Evolutionary conservation across 768 basidiomycete genomes (phyloP), one percentile per base, ranked within the genome.

Genomic region (Russula foetens): DNA sequence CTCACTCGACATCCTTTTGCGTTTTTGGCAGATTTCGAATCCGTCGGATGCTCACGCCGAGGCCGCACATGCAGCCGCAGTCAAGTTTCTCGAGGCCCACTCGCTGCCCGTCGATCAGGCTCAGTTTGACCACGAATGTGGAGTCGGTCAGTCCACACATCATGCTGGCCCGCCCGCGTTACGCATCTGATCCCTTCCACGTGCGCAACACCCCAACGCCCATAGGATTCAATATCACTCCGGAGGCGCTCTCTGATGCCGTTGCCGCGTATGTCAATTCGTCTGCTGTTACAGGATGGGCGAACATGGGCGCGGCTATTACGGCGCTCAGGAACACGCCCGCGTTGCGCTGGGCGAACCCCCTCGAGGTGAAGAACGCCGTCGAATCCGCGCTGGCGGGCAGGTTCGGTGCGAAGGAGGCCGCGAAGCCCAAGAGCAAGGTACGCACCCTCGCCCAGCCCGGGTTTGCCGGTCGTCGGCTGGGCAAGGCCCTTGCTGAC

Each of bases 301-400:
- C 79, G 2, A 83, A 77, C 66, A 79, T 98, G 44, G 86, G 90
- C 39, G 73, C 82, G 26, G 79, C 78, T 14, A 82, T 91, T 62
- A 81, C 81, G 23, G 80, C 77, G 0, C 75, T 90, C 43, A 90
- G 86, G 73, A 75, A 69, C 46, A 77, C 76, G 4, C 79, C 85
- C 15, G 78, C 79, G 38, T 72, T 94, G 39, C 83, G 88, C 53
- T 96, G 93, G 92, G 92, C 89, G 7, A 84, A 76, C 65, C 83
- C 91, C 0, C 78, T 95, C 6, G 92, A 94, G 44, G 76, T 94
- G 44, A 96, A 97, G 77, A 88, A 82, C 53, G 77, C 86, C 0
- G 84, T 86, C 2, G 93, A 96, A 70, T 77, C 77, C 29, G 80
- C 79, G 4, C 92, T 92, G 65, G 71, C 72, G 1, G 79, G 81